Evolutionary conservation across 352 stramenopile genomes (phyloP), one percentile per base, ranked within the genome.

Genomic region (Phytopythium cucurbitacearum): DNA sequence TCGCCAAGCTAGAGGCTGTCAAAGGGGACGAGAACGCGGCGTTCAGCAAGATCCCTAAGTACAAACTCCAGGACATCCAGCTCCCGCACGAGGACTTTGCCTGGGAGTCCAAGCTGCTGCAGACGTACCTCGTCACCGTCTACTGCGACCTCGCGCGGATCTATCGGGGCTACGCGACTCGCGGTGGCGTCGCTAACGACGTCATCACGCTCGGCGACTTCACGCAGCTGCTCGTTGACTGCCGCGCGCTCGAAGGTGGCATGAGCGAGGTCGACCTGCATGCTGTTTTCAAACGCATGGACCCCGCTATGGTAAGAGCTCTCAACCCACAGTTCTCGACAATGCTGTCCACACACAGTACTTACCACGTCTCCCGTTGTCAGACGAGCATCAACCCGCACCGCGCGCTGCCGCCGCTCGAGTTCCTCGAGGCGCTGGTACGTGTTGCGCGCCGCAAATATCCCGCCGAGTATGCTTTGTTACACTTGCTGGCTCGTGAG

Each of bases 61-160:
- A 68, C 43, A 76, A 76, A 12, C 54, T 89, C 7, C 54, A 64
- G 21, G 79, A 89, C 49, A 52, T 89, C 36, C 65, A 69, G 15
- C 51, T 86, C 13, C 65, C 76, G 5, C 86, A 80, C 21, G 79
- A 89, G 32, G 76, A 89, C 44, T 83, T 87, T 49, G 44, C 52
- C 9, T 89, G 81, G 81, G 81, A 91, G 39, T 51, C 60, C 12
- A 89, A 91, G 57, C 62, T 91, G 44, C 64, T 91, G 44, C 81
- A 91, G 55, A 87, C 68, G 36, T 90, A 78, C 46, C 48, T 91
- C 13, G 59, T 74, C 34, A 87, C 74, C 8, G 73, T 87, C 48
- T 76, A 85, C 62, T 87, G 76, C 53, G 81, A 90, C 48, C 67
- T 92, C 11, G 79, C 70, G 33, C 75, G 81, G 5, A 92, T 90